Evolutionary conservation across 148 eudicot species (phyloP).

Genomic region (Tetragonia tetragonoides): DNA sequence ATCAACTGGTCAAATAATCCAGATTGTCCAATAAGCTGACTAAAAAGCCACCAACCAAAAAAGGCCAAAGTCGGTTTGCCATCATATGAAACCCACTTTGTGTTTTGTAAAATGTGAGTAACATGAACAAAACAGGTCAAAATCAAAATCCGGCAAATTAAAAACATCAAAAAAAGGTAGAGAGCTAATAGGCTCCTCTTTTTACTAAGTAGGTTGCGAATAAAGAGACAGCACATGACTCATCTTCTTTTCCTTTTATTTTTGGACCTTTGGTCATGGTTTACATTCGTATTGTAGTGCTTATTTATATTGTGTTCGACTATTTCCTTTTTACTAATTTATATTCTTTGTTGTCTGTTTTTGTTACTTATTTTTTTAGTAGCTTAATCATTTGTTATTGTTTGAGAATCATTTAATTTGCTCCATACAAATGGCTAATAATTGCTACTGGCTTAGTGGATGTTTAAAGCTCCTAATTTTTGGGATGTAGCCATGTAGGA

Average conservation of each 20-base stretch:
- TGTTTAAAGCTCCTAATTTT: too few relatives aligned
- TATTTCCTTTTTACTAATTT: neutral
- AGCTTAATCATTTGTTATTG: too few relatives aligned
- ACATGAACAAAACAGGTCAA: neutral
- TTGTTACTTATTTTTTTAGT: neutral
- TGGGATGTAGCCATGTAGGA: too few relatives aligned
- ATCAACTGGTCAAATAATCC: too few relatives aligned
- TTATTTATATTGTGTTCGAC: neutral
- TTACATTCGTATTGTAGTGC: too few relatives aligned
- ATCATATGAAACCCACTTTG: neutral
- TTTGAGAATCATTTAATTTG: neutral
- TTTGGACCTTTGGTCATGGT: neutral
- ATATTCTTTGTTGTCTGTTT: neutral
- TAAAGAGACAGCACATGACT: conserved; percentile 17
- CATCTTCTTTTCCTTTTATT: neutral
- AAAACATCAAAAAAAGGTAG: neutral
- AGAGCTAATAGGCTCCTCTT: neutral
- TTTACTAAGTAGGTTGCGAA: conserved; percentile 10
- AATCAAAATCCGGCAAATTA: neutral
- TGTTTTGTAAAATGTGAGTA: neutral
- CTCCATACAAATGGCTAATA: too few relatives aligned
- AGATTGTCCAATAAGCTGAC: too few relatives aligned
- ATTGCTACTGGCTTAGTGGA: too few relatives aligned
- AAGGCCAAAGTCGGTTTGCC: neutral
- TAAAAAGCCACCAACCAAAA: too few relatives aligned